Percentiles rank a stretch among this genome's conserved stretches.
phyloP scores from a whole-genome alignment of 176 grass and related monocot species.

The Zoysia pacifica region DNA sequence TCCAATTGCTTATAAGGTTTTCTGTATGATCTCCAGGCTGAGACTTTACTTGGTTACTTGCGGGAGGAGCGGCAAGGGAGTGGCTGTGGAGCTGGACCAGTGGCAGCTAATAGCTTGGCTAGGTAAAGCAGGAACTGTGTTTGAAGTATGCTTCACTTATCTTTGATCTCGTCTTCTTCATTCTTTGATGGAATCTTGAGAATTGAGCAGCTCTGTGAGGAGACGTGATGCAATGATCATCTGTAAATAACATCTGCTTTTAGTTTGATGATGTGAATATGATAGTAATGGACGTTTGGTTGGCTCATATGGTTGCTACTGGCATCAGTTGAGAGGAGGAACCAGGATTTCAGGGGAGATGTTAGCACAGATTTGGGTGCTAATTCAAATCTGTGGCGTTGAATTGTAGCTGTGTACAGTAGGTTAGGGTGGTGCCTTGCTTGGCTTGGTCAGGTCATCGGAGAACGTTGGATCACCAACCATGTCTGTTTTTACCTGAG shows the following conservation, averaged over 20 bases:
- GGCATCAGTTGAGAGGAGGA: constrained; percentile 26
- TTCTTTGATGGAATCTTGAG: constrained; percentile 27
- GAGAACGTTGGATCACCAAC: constrained; percentile 48
- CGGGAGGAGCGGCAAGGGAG: constrained; percentile 78
- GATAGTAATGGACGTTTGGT: constrained; percentile 25
- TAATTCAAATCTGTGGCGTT: constrained; percentile 2
- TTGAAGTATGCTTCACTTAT: constrained; percentile 9
- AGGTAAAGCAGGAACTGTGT: constrained; percentile 49
- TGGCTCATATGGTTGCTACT: constrained; percentile 24
- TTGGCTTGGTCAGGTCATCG: constrained; percentile 40
- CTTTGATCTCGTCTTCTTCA: constrained; percentile 31
- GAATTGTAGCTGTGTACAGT: constrained; percentile 47
- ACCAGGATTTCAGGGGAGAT: constrained; percentile 6
- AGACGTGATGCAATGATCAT: constrained; percentile 34
- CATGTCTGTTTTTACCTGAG: constrained; percentile 48
- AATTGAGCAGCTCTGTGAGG: constrained; percentile 37
- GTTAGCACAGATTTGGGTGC: constrained; percentile 5
- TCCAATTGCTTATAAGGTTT: constrained; percentile 1
- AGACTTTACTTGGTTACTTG: constrained; percentile 84
- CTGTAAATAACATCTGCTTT: constrained; percentile 58
- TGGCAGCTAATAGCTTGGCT: constrained; percentile 47
- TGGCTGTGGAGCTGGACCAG: constrained; percentile 40
- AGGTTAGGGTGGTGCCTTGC: constrained; percentile 34
- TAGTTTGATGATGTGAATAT: constrained; percentile 51
- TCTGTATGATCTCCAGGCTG: constrained; percentile 57